phyloP scores from a whole-genome alignment of 345 rosid species.

The Iberis pinnata region DNA sequence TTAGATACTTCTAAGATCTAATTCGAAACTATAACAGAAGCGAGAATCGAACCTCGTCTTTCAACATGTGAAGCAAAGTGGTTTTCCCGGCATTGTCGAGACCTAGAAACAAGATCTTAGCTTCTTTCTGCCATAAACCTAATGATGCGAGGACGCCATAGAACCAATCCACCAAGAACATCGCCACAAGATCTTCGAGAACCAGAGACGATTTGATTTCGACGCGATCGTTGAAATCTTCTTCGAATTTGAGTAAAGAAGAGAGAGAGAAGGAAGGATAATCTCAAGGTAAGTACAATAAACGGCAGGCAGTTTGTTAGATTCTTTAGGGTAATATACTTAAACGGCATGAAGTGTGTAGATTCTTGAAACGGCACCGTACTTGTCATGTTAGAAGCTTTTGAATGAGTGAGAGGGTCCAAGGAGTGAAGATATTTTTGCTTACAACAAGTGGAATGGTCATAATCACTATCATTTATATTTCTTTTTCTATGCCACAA shows the following conservation, averaged over 20 bases:
- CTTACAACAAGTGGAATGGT: background rate
- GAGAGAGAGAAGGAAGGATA: background rate
- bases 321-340: background rate
- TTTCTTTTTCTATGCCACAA: background rate
- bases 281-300: background rate
- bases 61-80: constrained; percentile 80
- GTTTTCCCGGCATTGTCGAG: constrained; percentile 91
- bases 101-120: constrained; percentile 81
- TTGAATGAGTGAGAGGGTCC: constrained; percentile 3
- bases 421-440: background rate
- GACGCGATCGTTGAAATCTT: background rate
- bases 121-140: constrained; percentile 81
- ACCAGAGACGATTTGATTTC: background rate
- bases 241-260: background rate
- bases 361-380: constrained; percentile 12
- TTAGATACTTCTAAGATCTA: background rate
- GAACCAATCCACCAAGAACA: constrained; percentile 81
- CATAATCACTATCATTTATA: background rate
- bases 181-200: constrained; percentile 14
- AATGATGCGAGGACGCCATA: constrained; percentile 70
- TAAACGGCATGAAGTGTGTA: constrained; percentile 8
- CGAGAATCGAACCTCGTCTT: constrained; percentile 65
- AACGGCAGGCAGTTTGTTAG: constrained; percentile 5
- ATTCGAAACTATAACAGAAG: background rate
- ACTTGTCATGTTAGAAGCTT: background rate